phyloP scores from a whole-genome alignment of 2,329 filamentous ascomycete species.

The Colletotrichum eremochloae region DNA sequence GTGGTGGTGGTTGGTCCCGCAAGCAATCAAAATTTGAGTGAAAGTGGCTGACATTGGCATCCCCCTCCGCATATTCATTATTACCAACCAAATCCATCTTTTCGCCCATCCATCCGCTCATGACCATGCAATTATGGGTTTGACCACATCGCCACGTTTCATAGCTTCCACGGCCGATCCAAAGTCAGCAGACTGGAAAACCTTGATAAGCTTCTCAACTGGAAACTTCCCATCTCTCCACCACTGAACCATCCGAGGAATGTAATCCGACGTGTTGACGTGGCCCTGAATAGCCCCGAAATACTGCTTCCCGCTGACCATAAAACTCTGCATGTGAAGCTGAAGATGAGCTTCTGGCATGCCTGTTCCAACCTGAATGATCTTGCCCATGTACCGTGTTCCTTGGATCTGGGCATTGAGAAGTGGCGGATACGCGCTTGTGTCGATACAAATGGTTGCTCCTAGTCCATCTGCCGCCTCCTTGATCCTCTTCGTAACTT shows the following conservation, averaged over 20 bases:
- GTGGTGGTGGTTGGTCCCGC: neutral
- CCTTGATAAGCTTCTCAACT: conserved; percentile 50
- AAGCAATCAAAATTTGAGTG: neutral
- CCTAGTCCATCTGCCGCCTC: conserved; percentile 61
- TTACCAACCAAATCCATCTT: neutral
- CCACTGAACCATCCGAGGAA: conserved; percentile 50
- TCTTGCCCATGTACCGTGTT: conserved; percentile 59
- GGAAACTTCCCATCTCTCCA: conserved; percentile 52
- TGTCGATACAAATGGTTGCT: conserved; percentile 62
- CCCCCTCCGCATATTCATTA: neutral
- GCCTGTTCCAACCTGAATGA: conserved; percentile 64
- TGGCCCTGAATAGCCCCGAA: conserved; percentile 54
- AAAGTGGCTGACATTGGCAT: neutral
- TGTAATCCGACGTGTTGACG: conserved; percentile 56
- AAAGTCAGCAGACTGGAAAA: conserved; percentile 50
- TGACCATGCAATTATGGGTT: conserved; percentile 40
- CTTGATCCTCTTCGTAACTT: conserved; percentile 48
- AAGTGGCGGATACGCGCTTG: conserved; percentile 58
- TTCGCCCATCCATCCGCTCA: neutral
- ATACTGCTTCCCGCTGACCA: conserved; percentile 61
- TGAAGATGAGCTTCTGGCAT: conserved; percentile 57
- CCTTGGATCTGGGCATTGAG: conserved; percentile 57
- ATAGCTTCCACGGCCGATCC: conserved; percentile 52
- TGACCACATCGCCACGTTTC: conserved; percentile 36
- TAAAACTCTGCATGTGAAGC: conserved; percentile 59